Base-by-base conservation (phyloP, 371 early-diverging fungal species). In the Saksenaea oblongispora region DNA sequence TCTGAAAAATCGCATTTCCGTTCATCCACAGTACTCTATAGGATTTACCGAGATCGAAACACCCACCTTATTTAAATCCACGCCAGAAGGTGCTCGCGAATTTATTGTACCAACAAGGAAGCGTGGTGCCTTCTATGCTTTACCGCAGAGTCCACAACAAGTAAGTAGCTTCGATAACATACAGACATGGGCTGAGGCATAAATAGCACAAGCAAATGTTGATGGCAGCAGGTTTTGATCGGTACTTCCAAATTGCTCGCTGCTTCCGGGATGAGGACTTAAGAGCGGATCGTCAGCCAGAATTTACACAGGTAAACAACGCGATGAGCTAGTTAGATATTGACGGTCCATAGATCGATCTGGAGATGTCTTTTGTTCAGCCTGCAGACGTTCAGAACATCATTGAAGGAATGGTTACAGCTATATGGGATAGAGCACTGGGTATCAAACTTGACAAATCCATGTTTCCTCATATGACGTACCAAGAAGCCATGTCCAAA, bases 121-220 rank as follows among this genome's bases (percentile, higher is more conserved):
- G 22, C 68, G 68, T 27, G 91, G 91, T 13, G 78, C 82, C 8
- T 95, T 93, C 66, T 95, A 93, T 66, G 94, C 95, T 0, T 83
- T 96, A 24, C 91, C 97, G 17, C 97, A 96, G 72, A 92, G 92
- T 64, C 97, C 97, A 36, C 96, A 96, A 67, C 95, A 95, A 77
- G 91, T 86, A 80, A 9, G 31, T 44, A 56, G 11, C 27, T 18
- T 55, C 15, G 47, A 10, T 56, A 31, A 18, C 41, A 39, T 61
- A 44, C 15, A 54, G 22, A 13, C 28, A 59, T 39, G n/a, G 27
- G 8, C 9, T 61, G 42, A 41, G 7, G 3, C 18, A 34, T 59
- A 11, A n/a, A 56, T 69, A 87, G 86, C 91, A 91, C 71, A 96
- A 96, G 75, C 96, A 96, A 75, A 84, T 94, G 74, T 75, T 96